Evolutionary conservation across 306 rosid genomes (phyloP).

Genomic region (Calophaca sinica): DNA sequence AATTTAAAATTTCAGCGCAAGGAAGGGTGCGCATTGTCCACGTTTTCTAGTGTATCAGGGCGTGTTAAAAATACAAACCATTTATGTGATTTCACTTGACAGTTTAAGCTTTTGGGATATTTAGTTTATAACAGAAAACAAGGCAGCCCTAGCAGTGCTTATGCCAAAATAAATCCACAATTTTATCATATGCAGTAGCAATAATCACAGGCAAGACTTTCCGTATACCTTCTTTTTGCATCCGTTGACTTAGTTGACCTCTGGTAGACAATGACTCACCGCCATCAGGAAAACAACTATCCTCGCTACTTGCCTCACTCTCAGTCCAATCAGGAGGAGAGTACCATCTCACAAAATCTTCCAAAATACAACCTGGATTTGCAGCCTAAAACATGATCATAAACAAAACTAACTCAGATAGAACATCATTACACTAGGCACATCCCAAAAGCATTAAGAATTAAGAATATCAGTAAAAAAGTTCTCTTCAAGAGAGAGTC

Average conservation of each 20-base stretch:
- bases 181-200: conserved; percentile 9
- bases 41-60: not conserved
- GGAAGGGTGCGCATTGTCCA: not conserved
- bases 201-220: conserved; percentile 26
- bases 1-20: not conserved
- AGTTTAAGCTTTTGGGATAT: not conserved
- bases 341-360: conserved; percentile 98
- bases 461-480: conserved; percentile 42
- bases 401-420: conserved; percentile 42
- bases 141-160: not conserved
- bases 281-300: conserved; percentile 48
- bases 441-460: conserved; percentile 44
- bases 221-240: conserved; percentile 87
- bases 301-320: conserved; percentile 60
- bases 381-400: conserved; percentile 75
- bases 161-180: conserved; percentile 23
- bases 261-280: conserved; percentile 57
- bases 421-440: conserved; percentile 4
- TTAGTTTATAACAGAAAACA: not conserved
- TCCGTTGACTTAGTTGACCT: conserved; percentile 89
- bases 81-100: too few relatives aligned
- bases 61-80: not conserved
- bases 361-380: conserved; percentile 98
- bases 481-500: conserved; percentile 38
- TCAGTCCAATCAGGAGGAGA: conserved; percentile 99